A percentile compares a stretch with the other conserved stretches of the same genome.
These are phyloP conservation scores for Exobasidium cylindrosporum DNA, from an alignment of 1,284 basidiomycete species.

Conservation along the genomic window DNA sequence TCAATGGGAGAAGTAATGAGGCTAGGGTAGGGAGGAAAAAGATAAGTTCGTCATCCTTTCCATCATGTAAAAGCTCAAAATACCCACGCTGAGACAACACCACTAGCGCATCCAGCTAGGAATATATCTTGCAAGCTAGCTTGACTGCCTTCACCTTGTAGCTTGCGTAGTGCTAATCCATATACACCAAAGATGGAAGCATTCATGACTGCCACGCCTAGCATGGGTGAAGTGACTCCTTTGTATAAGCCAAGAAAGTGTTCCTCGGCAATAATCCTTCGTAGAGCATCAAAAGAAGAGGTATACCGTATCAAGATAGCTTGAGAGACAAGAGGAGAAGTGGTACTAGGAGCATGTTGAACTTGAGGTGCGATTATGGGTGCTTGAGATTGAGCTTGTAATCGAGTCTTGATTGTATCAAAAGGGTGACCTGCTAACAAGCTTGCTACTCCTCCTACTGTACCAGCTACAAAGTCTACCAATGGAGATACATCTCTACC, in stretches of 20 bases:
- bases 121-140: slow-evolving; percentile 25
- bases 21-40: slow-evolving; percentile 8
- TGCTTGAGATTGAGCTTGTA: slow-evolving; percentile 34
- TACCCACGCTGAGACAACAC: slow-evolving; percentile 30
- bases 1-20: slow-evolving; percentile 48
- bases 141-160: slow-evolving; percentile 10
- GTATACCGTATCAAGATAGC: slow-evolving; percentile 18
- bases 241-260: slow-evolving; percentile 42
- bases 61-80: no score
- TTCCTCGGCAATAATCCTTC: slow-evolving; percentile 41
- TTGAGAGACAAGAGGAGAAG: slow-evolving; percentile 5
- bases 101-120: slow-evolving; percentile 36
- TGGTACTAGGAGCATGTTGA: slow-evolving; percentile 1
- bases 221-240: slow-evolving; percentile 38
- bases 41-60: neutral
- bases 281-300: slow-evolving; percentile 39
- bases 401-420: slow-evolving; percentile 49
- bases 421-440: slow-evolving; percentile 46
- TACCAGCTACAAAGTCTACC: slow-evolving; percentile 51
- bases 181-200: slow-evolving; percentile 48
- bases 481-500: slow-evolving; percentile 13
- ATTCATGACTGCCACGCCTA: slow-evolving; percentile 53
- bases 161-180: slow-evolving; percentile 27
- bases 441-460: slow-evolving; percentile 37
- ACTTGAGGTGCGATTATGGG: neutral